phyloP scores from a whole-genome alignment of 129 eudicot species.

The Lactuca sativa region DNA sequence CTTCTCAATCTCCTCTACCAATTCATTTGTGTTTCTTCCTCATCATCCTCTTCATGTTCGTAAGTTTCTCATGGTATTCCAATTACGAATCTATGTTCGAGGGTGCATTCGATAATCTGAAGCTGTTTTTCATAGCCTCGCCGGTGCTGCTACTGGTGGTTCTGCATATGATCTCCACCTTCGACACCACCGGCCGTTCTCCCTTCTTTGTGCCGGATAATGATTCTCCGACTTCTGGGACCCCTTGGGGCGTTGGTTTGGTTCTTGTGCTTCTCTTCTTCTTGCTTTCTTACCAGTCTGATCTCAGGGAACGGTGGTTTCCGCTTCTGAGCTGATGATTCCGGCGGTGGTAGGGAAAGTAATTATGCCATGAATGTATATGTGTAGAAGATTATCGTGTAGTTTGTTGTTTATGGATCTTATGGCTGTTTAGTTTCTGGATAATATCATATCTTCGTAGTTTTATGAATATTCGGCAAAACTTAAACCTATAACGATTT shows the following conservation, averaged over 20 bases:
- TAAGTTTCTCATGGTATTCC: slow-evolving; percentile 80
- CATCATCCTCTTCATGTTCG: slow-evolving; percentile 57
- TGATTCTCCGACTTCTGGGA: slow-evolving; percentile 60
- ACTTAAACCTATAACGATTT: neutral
- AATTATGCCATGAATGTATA: slow-evolving; percentile 10
- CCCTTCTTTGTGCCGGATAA: slow-evolving; percentile 47
- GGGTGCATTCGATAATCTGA: slow-evolving; percentile 69
- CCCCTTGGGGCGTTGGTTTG: slow-evolving; percentile 91
- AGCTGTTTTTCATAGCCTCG: slow-evolving; percentile 61
- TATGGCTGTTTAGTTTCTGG: slow-evolving; percentile 2
- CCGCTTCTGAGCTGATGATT: slow-evolving; percentile 60
- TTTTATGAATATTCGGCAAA: neutral
- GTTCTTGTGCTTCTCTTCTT: slow-evolving; percentile 79
- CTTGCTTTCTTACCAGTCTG: slow-evolving; percentile 86
- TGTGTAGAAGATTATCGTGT: slow-evolving; percentile 14
- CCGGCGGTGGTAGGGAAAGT: neutral
- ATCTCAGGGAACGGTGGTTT: slow-evolving; percentile 80
- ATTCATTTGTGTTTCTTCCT: slow-evolving; percentile 73
- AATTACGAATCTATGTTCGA: slow-evolving; percentile 72
- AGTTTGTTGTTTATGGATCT: neutral
- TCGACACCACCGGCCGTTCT: slow-evolving; percentile 31
- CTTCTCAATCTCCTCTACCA: slow-evolving; percentile 52
- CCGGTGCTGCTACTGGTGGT: slow-evolving; percentile 64
- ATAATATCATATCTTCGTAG: neutral
- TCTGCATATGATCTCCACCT: slow-evolving; percentile 55